Base-by-base conservation (phyloP, 2,329 filamentous ascomycete genomes). In the Cytospora leucostoma region DNA sequence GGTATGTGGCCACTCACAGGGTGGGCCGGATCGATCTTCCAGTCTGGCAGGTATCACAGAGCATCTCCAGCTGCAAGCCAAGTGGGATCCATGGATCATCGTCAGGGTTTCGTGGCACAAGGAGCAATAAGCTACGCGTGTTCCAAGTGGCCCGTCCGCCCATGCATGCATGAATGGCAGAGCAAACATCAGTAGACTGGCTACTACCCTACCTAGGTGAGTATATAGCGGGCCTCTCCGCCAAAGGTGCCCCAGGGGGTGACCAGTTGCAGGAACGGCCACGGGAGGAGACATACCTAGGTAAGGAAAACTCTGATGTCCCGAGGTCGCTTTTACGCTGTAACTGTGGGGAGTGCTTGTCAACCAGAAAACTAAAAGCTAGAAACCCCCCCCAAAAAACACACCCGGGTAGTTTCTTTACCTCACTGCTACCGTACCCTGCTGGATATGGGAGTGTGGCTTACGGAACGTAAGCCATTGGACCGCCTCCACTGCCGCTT, bases 231-330 rank as follows among this genome's bases (percentile, higher is more conserved):
- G 1, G 40, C 7, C 40, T 15, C 40, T 15, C 12, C 37, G 12
- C 12, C 12, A 27, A 27, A 27, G 27, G 27, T 27, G 27, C 38
- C 38, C 15, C 40, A 7, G 6, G 10, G 21, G 21, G 44, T n/a
- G n/a, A 21, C n/a, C n/a, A 47, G 44, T 47, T 51, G 51, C 58
- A 52, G 52, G 32, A 37, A 47, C 32, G 33, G 51, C 38, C 37
- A 37, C 51, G 58, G 58, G 51, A 54, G 32, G 33, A 13, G 51
- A 12, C 58, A 61, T 50, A n/a, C n/a, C n/a, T n/a, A n/a, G n/a
- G n/a, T n/a, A 15, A 27, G 54, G 51, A 54, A 61, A 61, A 61
- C 49, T 61, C 58, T 61, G 58, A 54, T 61, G 32, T 37, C 50
- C 12, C 38, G 27, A 27, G 27, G 27, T 27, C 27, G 27, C 27